Percentiles rank a stretch among this genome's conserved stretches.
phyloP scores from a whole-genome alignment of 169 alveolate genomes.

The Theileria sp. region DNA sequence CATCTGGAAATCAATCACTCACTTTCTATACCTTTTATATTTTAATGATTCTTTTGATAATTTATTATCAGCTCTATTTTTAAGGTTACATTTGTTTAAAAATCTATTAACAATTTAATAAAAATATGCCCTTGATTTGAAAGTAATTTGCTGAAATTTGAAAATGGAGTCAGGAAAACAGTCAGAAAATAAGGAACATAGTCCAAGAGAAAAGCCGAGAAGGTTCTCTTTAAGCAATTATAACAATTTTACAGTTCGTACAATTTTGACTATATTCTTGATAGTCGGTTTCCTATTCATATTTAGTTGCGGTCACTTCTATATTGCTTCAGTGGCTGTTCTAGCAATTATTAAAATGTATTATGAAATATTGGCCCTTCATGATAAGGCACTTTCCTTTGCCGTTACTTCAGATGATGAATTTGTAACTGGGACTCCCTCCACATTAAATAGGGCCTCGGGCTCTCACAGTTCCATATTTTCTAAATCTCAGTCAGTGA shows the following conservation, averaged over 20 bases:
- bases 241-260: constrained; percentile 16
- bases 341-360: constrained; percentile 24
- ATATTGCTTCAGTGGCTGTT: constrained; percentile 27
- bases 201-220: background rate
- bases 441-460: background rate
- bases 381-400: constrained; percentile 34
- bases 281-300: constrained; percentile 20
- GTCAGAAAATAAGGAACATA: background rate
- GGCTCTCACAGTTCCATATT: background rate
- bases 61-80: background rate
- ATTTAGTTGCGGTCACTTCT: constrained; percentile 42
- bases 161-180: background rate
- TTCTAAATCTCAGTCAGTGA: background rate
- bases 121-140: background rate
- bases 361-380: constrained; percentile 46
- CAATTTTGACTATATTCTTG: constrained; percentile 17
- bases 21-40: background rate
- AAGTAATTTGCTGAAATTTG: background rate
- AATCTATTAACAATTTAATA: too few species aligned
- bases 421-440: constrained; percentile 5
- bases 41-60: background rate
- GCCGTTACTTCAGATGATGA: constrained; percentile 25
- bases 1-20: background rate
- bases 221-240: constrained; percentile 1
- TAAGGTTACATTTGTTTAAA: background rate